These are phyloP conservation scores for Pichia sp. DNA, from an alignment of 1,139 yeast genomes.

Conservation along the genomic window DNA sequence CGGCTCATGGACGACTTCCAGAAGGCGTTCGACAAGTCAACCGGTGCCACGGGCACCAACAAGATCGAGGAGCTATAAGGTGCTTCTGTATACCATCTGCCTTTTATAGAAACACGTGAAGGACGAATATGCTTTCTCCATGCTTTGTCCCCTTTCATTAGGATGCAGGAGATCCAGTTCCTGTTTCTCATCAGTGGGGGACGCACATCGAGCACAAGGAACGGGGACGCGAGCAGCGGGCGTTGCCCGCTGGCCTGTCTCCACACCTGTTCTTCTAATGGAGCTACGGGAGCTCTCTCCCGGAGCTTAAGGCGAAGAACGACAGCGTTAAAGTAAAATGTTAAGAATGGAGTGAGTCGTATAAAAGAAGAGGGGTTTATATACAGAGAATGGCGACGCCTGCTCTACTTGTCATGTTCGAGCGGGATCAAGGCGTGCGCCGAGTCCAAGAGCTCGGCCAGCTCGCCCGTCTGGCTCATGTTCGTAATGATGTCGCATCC, in stretches of 20 bases:
- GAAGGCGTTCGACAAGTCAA: conserved; percentile 5
- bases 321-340: conserved; percentile 2
- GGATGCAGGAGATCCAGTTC: conserved; percentile 9
- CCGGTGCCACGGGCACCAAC: neutral
- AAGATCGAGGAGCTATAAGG: neutral
- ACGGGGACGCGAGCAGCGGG: neutral
- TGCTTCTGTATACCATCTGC: too few species aligned
- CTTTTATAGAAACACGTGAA: neutral
- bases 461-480: conserved; percentile 91
- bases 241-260: neutral
- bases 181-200: conserved; percentile 17
- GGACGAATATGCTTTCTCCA: neutral
- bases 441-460: conserved; percentile 74
- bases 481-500: conserved; percentile 94
- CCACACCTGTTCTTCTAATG: conserved; percentile 12
- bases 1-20: conserved; percentile 17
- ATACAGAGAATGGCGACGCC: too few species aligned
- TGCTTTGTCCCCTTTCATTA: conserved; percentile 11
- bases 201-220: conserved; percentile 10
- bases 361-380: neutral
- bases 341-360: neutral
- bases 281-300: conserved; percentile 7
- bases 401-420: conserved; percentile 38
- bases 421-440: conserved; percentile 79
- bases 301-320: conserved; percentile 17